Evolutionary conservation across 345 rosid genomes (phyloP).

Genomic region (Sonneratia caseolaris): DNA sequence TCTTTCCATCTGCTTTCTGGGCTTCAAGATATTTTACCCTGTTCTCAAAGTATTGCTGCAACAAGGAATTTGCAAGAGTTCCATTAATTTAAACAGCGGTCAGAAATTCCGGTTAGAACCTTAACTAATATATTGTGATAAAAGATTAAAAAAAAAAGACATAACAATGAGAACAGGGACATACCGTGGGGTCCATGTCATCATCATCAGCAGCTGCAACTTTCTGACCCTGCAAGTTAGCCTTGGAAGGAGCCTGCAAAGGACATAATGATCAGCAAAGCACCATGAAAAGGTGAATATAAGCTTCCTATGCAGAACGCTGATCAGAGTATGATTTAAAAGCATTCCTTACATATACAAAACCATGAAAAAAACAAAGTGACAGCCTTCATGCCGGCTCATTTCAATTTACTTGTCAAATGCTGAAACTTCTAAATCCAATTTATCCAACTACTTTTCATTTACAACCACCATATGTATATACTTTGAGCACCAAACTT

Average conservation of each 20-base stretch:
- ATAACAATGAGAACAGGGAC: slow-evolving; percentile 12
- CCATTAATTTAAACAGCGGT: not conserved
- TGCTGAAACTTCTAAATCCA: not conserved
- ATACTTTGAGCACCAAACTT: not conserved
- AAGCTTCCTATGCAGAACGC: not conserved
- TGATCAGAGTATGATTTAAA: not conserved
- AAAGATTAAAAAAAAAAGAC: not conserved
- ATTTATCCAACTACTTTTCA: not conserved
- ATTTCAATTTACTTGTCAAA: not conserved
- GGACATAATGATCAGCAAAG: not conserved
- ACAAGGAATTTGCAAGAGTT: not conserved
- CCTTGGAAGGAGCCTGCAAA: slow-evolving; percentile 38
- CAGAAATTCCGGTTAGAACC: not conserved
- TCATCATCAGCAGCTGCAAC: slow-evolving; percentile 69
- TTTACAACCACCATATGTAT: not conserved
- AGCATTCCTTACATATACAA: not conserved
- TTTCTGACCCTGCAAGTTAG: slow-evolving; percentile 29
- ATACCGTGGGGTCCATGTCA: slow-evolving; percentile 94
- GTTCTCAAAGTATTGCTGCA: slow-evolving; percentile 89
- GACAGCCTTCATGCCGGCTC: not conserved
- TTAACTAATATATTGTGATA: not conserved
- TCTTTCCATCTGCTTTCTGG: slow-evolving; percentile 57
- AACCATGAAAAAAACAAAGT: not conserved
- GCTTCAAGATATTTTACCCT: slow-evolving; percentile 57
- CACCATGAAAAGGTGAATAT: not conserved